Conservation (phyloP, 352 stramenopile genomes). For the Phytophthora uliginosa region DNA sequence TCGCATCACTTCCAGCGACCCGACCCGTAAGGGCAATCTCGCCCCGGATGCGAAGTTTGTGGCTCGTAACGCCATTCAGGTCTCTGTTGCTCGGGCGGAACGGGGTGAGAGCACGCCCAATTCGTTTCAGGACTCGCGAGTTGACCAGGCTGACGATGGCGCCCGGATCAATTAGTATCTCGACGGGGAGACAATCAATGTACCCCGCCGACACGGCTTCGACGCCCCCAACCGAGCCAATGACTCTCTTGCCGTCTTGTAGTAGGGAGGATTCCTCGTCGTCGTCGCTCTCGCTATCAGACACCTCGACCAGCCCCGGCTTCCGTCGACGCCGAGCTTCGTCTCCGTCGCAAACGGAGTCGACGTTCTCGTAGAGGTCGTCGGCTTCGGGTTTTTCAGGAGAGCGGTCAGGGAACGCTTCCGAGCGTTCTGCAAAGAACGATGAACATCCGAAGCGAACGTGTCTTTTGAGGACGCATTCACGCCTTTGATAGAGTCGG, state of each 20-base stretch:
- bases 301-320: too few species aligned
- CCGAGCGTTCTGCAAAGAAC: neutral
- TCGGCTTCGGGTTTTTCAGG: neutral
- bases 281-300: too few species aligned
- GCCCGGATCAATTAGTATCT: neutral
- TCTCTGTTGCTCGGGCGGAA: neutral
- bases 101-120: neutral
- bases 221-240: neutral
- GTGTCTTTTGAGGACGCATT: too few species aligned
- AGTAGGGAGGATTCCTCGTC: too few species aligned
- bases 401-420: neutral
- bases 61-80: neutral
- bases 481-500: too few species aligned
- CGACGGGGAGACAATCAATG: neutral
- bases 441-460: neutral
- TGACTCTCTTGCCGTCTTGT: too few species aligned
- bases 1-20: neutral
- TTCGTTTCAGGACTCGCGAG: neutral
- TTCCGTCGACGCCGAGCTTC: neutral
- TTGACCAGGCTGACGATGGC: neutral
- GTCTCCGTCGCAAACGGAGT: neutral
- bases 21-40: neutral
- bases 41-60: neutral
- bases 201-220: neutral
- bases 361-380: neutral